phyloP scores from a whole-genome alignment of 345 rosid genomes.

The Laguncularia racemosa region DNA sequence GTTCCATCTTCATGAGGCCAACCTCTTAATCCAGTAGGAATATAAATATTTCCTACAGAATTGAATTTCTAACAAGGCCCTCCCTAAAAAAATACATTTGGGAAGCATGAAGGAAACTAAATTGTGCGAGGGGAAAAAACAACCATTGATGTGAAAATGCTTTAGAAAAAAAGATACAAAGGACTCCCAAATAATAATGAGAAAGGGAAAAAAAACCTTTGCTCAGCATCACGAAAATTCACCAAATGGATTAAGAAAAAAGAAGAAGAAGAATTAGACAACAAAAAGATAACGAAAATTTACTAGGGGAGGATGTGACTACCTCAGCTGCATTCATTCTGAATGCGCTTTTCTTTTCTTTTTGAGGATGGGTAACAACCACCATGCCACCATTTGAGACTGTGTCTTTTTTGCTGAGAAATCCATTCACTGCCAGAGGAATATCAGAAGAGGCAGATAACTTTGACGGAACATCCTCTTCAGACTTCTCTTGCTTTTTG shows the following conservation, averaged over 20 bases:
- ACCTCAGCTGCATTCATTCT: conserved; percentile 89
- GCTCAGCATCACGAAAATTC: not conserved
- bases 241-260: not conserved
- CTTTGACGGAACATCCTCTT: conserved; percentile 27
- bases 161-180: not conserved
- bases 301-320: not conserved
- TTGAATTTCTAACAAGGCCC: no score
- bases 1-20: no score
- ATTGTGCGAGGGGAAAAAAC: no score
- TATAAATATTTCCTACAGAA: no score
- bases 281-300: not conserved
- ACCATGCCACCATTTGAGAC: conserved; percentile 17
- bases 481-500: conserved; percentile 32
- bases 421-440: conserved; percentile 23
- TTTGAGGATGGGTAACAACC: conserved; percentile 22
- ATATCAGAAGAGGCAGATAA: conserved; percentile 19
- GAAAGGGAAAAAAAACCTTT: not conserved
- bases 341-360: conserved; percentile 44
- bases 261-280: no score
- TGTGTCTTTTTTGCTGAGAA: conserved; percentile 20
- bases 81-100: no score
- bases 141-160: not conserved
- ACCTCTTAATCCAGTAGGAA: no score
- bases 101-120: no score
- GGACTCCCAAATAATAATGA: not conserved